Percentiles rank a stretch among this genome's conserved stretches.
These are phyloP conservation scores for Sherardia arvensis DNA, from an alignment of 257 asterid genomes.

Conservation along the genomic window DNA sequence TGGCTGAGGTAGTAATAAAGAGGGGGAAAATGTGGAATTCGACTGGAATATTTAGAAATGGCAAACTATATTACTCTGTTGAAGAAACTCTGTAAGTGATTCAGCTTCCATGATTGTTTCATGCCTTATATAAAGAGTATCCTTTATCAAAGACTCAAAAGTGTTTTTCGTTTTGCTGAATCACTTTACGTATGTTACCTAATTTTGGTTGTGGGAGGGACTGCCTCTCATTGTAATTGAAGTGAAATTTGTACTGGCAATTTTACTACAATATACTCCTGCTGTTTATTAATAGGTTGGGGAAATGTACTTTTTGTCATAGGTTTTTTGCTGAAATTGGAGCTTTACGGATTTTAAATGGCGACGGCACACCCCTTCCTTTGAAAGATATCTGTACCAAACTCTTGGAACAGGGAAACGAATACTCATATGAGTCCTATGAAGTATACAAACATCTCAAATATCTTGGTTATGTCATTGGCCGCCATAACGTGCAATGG, in stretches of 20 bases:
- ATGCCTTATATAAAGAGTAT: neutral
- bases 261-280: neutral
- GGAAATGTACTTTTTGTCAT: neutral
- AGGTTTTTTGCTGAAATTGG: constrained; percentile 75
- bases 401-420: constrained; percentile 31
- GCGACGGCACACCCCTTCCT: constrained; percentile 27
- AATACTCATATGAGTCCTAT: constrained; percentile 65
- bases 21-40: constrained; percentile 76
- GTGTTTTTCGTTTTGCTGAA: neutral
- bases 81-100: constrained; percentile 69
- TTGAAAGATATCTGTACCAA: constrained; percentile 41
- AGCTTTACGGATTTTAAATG: constrained; percentile 40
- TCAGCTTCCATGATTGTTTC: neutral
- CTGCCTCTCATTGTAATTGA: neutral
- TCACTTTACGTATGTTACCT: no score
- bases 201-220: neutral
- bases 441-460: constrained; percentile 69
- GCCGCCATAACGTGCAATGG: neutral
- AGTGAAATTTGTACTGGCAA: neutral
- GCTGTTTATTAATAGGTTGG: neutral
- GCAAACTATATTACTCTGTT: constrained; percentile 48
- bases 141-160: neutral
- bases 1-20: constrained; percentile 63
- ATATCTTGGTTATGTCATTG: constrained; percentile 42
- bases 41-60: constrained; percentile 62